Conservation (phyloP, 176 grass and related monocot genomes). For the Bolboschoenus planiculmis region DNA sequence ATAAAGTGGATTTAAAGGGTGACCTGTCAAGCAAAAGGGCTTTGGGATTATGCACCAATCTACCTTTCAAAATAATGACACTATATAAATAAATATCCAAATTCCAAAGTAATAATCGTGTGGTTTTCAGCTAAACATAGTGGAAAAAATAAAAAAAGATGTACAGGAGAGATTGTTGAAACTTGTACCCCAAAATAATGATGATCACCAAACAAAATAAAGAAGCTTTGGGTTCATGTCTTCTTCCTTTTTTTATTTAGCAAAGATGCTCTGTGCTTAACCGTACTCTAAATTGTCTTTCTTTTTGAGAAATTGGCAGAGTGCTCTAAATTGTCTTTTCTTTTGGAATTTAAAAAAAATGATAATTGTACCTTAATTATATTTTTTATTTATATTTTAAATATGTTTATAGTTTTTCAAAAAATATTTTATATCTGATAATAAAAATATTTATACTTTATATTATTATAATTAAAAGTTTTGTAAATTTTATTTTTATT, state of each 20-base stretch:
- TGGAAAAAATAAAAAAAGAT: not conserved
- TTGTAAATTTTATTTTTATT: no score
- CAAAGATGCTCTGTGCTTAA: not conserved
- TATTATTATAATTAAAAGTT: no score
- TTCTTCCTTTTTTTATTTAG: not conserved
- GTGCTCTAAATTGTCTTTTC: no score
- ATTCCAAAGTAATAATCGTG: conserved; percentile 12
- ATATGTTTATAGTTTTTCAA: no score
- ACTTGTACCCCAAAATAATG: not conserved
- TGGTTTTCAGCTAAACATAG: not conserved
- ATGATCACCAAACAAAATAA: conserved; percentile 1
- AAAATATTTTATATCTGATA: no score
- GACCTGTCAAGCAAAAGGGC: not conserved
- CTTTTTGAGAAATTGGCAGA: no score
- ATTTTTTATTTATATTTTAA: no score
- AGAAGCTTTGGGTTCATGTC: not conserved
- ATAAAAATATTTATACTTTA: no score
- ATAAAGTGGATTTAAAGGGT: conserved; percentile 1
- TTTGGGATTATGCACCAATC: not conserved
- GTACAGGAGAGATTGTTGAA: not conserved
- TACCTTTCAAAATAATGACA: conserved; percentile 1
- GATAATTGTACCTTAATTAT: no score
- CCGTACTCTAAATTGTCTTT: not conserved
- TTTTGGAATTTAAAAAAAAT: not conserved
- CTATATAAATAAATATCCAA: not conserved